phyloP scores from a whole-genome alignment of 2,329 filamentous ascomycete species.

The Botrytis deweyae region DNA sequence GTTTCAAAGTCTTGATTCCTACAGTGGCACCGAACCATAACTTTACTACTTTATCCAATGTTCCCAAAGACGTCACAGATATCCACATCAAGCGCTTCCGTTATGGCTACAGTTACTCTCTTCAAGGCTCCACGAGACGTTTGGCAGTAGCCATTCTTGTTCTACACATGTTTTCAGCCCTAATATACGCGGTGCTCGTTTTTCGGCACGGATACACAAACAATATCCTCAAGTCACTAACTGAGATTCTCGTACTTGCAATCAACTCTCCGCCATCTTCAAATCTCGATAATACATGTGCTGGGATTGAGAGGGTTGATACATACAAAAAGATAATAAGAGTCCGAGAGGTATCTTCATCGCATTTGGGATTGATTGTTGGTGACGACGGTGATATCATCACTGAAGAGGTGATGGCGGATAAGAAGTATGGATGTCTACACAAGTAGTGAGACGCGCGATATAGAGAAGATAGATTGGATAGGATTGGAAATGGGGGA shows the following conservation, averaged over 20 bases:
- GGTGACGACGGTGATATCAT: not conserved
- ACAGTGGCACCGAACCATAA: too few species aligned
- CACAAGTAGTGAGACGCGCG: not conserved
- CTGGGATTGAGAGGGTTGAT: not conserved
- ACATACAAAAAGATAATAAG: not conserved
- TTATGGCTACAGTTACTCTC: constrained; percentile 6
- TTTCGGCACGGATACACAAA: not conserved
- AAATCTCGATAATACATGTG: not conserved
- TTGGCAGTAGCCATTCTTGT: not conserved
- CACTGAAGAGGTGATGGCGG: not conserved
- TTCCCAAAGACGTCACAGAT: not conserved
- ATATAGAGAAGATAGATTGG: not conserved
- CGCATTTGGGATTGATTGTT: not conserved
- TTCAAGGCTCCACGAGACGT: not conserved
- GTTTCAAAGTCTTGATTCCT: too few species aligned
- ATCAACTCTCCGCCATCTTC: not conserved
- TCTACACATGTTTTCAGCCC: not conserved
- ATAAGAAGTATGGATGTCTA: not conserved
- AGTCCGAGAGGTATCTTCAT: not conserved
- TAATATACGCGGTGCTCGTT: not conserved
- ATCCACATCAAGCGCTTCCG: not conserved
- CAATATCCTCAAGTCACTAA: not conserved
- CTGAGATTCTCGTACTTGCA: not conserved
- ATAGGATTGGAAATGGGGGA: not conserved
- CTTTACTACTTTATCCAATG: not conserved